These are phyloP conservation scores for Hemileia vastatrix DNA, from an alignment of 1,284 basidiomycete species.

Conservation along the genomic window DNA sequence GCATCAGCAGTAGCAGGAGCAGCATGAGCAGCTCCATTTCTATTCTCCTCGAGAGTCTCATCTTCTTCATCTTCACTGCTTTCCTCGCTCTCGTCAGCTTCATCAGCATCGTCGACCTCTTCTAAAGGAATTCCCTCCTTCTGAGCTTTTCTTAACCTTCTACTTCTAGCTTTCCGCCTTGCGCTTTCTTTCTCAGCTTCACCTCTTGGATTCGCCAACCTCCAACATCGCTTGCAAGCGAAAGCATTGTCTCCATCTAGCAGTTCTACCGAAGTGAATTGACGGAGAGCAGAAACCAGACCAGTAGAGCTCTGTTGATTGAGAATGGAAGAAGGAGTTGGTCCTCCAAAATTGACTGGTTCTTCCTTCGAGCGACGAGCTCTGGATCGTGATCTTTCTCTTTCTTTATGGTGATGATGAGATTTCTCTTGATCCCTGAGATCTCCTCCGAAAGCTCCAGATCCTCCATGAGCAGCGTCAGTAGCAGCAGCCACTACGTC, in stretches of 20 bases:
- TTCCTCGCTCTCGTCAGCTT: slow-evolving; percentile 45
- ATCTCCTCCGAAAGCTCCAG: neutral
- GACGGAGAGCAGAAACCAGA: slow-evolving; percentile 56
- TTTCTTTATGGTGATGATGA: neutral
- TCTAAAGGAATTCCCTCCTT: slow-evolving; percentile 26
- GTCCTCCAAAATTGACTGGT: neutral
- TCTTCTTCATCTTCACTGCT: slow-evolving; percentile 37
- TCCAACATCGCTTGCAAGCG: slow-evolving; percentile 86
- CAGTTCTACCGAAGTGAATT: slow-evolving; percentile 81
- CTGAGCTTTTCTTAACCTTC: slow-evolving; percentile 31
- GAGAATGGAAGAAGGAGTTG: neutral
- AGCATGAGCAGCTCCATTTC: slow-evolving; percentile 15
- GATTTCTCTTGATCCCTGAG: neutral
- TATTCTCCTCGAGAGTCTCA: slow-evolving; percentile 12
- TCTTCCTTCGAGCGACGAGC: neutral
- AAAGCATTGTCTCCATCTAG: slow-evolving; percentile 88
- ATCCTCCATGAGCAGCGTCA: neutral
- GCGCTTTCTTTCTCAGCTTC: slow-evolving; percentile 44
- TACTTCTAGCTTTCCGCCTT: slow-evolving; percentile 33
- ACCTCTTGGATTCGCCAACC: slow-evolving; percentile 58
- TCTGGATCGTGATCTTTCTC: neutral
- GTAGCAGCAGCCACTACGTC: neutral
- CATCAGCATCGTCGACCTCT: slow-evolving; percentile 40
- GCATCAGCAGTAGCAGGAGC: slow-evolving; percentile 19
- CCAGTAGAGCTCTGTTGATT: slow-evolving; percentile 36